These are phyloP conservation scores for Blastobotrys robertii DNA, from an alignment of 805 yeast species.

Conservation along the genomic window DNA sequence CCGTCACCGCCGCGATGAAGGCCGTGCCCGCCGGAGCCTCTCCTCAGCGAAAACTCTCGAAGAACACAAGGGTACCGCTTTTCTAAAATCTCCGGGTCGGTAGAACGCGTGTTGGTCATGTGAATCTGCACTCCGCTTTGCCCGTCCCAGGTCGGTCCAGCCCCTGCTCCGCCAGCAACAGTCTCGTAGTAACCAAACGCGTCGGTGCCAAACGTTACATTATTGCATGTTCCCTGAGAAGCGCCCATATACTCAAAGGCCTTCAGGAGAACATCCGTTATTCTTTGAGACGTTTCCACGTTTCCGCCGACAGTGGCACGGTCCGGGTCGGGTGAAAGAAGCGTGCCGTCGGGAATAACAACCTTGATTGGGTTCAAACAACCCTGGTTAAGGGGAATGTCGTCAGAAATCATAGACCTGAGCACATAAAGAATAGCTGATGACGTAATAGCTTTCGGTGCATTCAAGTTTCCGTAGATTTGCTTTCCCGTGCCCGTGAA, in stretches of 20 bases:
- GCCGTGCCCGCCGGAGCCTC: slow-evolving; percentile 76
- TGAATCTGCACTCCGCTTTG: slow-evolving; percentile 87
- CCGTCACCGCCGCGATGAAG: slow-evolving; percentile 74
- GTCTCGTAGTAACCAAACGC: slow-evolving; percentile 92
- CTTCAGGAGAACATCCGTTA: slow-evolving; percentile 78
- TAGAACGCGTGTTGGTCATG: slow-evolving; percentile 88
- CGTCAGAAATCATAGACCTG: slow-evolving; percentile 74
- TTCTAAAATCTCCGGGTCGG: slow-evolving; percentile 85
- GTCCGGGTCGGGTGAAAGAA: slow-evolving; percentile 66
- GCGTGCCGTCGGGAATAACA: slow-evolving; percentile 48
- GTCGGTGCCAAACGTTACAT: slow-evolving; percentile 81
- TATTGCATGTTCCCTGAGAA: slow-evolving; percentile 93
- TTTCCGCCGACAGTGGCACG: slow-evolving; percentile 96
- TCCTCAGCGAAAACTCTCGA: slow-evolving; percentile 59
- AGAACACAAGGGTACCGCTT: slow-evolving; percentile 78
- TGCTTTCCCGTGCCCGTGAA: slow-evolving; percentile 83
- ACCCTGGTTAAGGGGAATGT: slow-evolving; percentile 90
- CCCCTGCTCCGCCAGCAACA: slow-evolving; percentile 94
- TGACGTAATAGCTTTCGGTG: slow-evolving; percentile 82
- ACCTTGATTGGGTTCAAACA: slow-evolving; percentile 74
- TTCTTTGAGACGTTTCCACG: slow-evolving; percentile 88
- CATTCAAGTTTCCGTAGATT: slow-evolving; percentile 81
- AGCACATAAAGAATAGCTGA: slow-evolving; percentile 84
- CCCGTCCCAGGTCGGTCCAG: slow-evolving; percentile 80
- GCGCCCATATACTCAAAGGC: slow-evolving; percentile 89